Evolutionary conservation across 2,329 filamentous ascomycete genomes (phyloP).

Genomic region (Clarireedia homoeocarpa): DNA sequence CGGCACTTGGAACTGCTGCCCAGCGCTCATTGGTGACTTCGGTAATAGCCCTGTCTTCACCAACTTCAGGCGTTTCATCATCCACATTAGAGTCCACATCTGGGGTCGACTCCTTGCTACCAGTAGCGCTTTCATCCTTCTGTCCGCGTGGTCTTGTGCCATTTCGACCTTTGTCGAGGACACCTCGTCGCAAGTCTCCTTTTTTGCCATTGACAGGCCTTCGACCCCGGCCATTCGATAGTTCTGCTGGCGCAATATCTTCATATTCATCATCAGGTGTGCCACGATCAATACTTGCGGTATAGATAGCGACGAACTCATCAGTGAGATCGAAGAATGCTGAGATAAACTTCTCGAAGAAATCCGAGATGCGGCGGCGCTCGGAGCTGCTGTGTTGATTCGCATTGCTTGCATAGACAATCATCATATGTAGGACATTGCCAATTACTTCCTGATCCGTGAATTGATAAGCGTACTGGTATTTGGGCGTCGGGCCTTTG

Average conservation of each 20-base stretch:
- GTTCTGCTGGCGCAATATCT: constrained; percentile 59
- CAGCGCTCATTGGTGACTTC: constrained; percentile 58
- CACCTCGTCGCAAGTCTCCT: constrained; percentile 73
- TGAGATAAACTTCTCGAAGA: constrained; percentile 69
- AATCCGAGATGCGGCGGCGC: constrained; percentile 65
- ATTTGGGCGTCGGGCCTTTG: constrained; percentile 52
- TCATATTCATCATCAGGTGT: constrained; percentile 66
- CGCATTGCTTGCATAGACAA: constrained; percentile 58
- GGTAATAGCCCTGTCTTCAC: constrained; percentile 49
- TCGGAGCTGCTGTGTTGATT: constrained; percentile 65
- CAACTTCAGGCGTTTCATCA: constrained; percentile 61
- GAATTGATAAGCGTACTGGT: constrained; percentile 73
- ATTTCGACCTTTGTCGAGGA: constrained; percentile 70
- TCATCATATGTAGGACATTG: constrained; percentile 54
- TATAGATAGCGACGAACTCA: constrained; percentile 57
- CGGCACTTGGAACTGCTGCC: constrained; percentile 54
- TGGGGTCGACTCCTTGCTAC: constrained; percentile 83
- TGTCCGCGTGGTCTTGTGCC: constrained; percentile 62
- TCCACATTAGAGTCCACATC: constrained; percentile 71
- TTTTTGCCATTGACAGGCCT: constrained; percentile 61
- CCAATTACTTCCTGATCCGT: constrained; percentile 60
- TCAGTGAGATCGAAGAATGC: constrained; percentile 70
- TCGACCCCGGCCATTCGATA: constrained; percentile 59
- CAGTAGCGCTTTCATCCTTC: constrained; percentile 74
- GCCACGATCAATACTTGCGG: constrained; percentile 61